Evolutionary conservation across 352 stramenopile species (phyloP).

Genomic region (Globisporangium barbulae): DNA sequence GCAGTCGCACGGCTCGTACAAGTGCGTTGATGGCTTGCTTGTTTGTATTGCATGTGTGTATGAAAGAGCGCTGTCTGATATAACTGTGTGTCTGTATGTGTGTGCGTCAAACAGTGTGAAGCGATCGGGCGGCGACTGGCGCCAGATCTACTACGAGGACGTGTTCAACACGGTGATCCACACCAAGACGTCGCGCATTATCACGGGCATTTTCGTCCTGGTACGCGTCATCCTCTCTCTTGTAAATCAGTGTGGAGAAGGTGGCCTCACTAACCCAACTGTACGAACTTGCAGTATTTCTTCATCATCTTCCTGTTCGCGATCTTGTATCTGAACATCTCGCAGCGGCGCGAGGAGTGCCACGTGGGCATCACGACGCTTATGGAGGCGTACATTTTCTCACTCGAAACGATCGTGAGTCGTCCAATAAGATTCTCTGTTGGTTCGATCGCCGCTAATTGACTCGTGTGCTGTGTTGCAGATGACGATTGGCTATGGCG

Average conservation of each 20-base stretch:
- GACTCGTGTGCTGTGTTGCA: constrained; percentile 20
- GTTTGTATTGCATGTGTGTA: background rate
- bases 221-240: constrained; percentile 23
- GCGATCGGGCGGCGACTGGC: constrained; percentile 75
- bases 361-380: constrained; percentile 72
- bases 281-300: constrained; percentile 48
- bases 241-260: background rate
- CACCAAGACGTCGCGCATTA: constrained; percentile 76
- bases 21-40: constrained; percentile 31
- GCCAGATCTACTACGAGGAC: constrained; percentile 81
- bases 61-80: background rate
- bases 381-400: constrained; percentile 86
- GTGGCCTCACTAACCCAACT: background rate
- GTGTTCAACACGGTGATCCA: constrained; percentile 88
- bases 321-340: constrained; percentile 71
- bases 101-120: constrained; percentile 18
- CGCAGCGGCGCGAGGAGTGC: constrained; percentile 49
- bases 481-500: constrained; percentile 89
- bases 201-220: constrained; percentile 71
- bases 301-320: constrained; percentile 83
- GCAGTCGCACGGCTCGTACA: constrained; percentile 68
- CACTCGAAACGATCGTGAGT: constrained; percentile 83
- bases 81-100: constrained; percentile 12
- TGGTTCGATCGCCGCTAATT: background rate
- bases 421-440: background rate